Percentiles rank a stretch among this genome's conserved stretches.
These are phyloP conservation scores for Lodderomyces elongisporus DNA, from an alignment of 1,139 yeast species.

Conservation along the genomic window DNA sequence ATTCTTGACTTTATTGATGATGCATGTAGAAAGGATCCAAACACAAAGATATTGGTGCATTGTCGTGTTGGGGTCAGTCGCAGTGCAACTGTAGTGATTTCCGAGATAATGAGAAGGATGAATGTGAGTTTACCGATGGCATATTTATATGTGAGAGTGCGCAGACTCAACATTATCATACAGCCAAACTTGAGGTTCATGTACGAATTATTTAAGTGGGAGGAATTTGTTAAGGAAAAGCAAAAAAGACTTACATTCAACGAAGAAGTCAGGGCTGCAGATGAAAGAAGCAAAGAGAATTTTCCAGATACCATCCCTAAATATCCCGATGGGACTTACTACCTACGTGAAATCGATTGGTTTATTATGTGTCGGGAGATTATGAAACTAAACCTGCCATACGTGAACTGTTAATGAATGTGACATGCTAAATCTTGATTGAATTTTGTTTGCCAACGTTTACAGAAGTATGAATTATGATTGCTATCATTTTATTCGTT, in stretches of 20 bases:
- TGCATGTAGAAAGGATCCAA: conserved; percentile 23
- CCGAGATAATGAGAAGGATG: conserved; percentile 43
- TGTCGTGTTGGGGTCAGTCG: conserved; percentile 50
- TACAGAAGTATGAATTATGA: too few relatives aligned
- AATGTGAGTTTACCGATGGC: conserved; percentile 36
- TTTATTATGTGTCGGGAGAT: conserved; percentile 84
- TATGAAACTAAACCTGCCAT: conserved; percentile 65
- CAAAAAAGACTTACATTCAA: conserved; percentile 2
- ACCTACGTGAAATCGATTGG: conserved; percentile 78
- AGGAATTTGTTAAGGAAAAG: conserved; percentile 19
- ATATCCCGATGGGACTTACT: conserved; percentile 4
- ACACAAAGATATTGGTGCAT: conserved; percentile 38
- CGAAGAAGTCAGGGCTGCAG: not conserved
- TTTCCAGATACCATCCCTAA: not conserved
- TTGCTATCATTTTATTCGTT: too few relatives aligned
- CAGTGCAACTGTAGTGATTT: conserved; percentile 46
- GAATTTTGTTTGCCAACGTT: too few relatives aligned
- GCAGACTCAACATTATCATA: conserved; percentile 43
- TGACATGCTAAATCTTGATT: too few relatives aligned
- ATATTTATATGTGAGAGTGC: conserved; percentile 41
- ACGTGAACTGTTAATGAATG: too few relatives aligned
- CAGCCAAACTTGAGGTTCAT: conserved; percentile 46
- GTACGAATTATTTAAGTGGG: conserved; percentile 50
- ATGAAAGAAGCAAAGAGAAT: too few relatives aligned
- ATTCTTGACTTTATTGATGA: conserved; percentile 34